Evolutionary conservation across 1,139 yeast genomes (phyloP).

Genomic region (Candida buenavistaensis): DNA sequence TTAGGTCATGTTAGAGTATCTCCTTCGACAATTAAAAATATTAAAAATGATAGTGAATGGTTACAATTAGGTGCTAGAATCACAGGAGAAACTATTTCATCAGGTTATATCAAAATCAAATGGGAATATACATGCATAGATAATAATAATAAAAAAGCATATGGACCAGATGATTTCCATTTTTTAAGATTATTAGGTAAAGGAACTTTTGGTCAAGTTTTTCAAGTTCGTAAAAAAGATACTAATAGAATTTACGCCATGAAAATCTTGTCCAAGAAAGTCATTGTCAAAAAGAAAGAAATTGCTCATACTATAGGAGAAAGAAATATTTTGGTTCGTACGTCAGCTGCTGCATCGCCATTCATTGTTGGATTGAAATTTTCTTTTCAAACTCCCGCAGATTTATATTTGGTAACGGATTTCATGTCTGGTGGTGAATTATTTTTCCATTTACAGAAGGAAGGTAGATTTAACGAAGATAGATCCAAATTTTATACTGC

Average conservation of each 20-base stretch:
- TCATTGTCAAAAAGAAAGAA: constrained; percentile 93
- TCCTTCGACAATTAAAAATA: constrained; percentile 55
- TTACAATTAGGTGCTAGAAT: constrained; percentile 69
- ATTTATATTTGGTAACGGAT: constrained; percentile 90
- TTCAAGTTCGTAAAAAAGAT: constrained; percentile 88
- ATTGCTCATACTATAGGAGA: constrained; percentile 98
- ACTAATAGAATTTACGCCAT: constrained; percentile 91
- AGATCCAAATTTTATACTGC: constrained; percentile 96
- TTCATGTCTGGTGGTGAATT: constrained; percentile 98
- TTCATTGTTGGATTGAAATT: constrained; percentile 94
- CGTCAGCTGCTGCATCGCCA: constrained; percentile 78
- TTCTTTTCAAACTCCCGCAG: constrained; percentile 92
- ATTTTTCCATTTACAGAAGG: constrained; percentile 96
- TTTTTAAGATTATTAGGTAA: constrained; percentile 86
- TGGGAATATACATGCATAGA: constrained; percentile 70
- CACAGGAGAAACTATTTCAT: constrained; percentile 67
- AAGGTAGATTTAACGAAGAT: constrained; percentile 88
- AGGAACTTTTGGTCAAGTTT: constrained; percentile 97
- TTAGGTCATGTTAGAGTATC: constrained; percentile 78
- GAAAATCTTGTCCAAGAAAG: constrained; percentile 93
- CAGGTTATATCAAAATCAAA: constrained; percentile 71
- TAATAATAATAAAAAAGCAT: constrained; percentile 63
- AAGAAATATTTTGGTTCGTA: constrained; percentile 87
- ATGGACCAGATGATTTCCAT: constrained; percentile 93
- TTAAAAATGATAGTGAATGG: constrained; percentile 59